Conservation (phyloP, 306 rosid genomes). For the Boehmeria nivea region DNA sequence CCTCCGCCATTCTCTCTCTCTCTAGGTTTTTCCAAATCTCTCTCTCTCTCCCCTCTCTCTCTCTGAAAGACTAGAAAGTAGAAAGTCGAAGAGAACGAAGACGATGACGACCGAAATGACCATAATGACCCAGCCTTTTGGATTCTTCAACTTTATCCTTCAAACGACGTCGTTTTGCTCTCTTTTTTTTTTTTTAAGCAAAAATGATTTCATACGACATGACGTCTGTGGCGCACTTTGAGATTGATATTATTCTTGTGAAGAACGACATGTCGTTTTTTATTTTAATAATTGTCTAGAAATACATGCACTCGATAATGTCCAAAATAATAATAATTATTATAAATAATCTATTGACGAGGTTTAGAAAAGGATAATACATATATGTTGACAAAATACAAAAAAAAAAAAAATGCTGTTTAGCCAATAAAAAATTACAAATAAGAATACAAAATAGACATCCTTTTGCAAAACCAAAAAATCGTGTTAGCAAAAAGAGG, state of each 20-base stretch:
- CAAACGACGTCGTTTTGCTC: not conserved
- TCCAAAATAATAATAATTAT: not conserved
- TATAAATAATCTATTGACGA: not conserved
- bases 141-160: too few species aligned
- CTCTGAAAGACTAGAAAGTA: not conserved
- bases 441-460: slow-evolving; percentile 26
- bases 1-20: slow-evolving; percentile 51
- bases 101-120: not conserved
- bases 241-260: too few species aligned
- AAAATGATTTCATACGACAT: too few species aligned
- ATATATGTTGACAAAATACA: slow-evolving; percentile 8
- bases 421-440: slow-evolving; percentile 18
- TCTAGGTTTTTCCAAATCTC: slow-evolving; percentile 16
- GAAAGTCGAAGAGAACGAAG: not conserved
- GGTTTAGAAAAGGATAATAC: not conserved
- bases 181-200: too few species aligned
- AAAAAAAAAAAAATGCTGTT: slow-evolving; percentile 22
- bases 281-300: too few species aligned
- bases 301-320: too few species aligned
- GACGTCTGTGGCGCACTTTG: too few species aligned
- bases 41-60: slow-evolving; percentile 52
- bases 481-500: slow-evolving; percentile 24
- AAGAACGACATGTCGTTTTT: too few species aligned
- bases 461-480: slow-evolving; percentile 22
- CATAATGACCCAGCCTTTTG: not conserved